phyloP scores from a whole-genome alignment of 306 rosid species.

The Aeschynomene evenia region DNA sequence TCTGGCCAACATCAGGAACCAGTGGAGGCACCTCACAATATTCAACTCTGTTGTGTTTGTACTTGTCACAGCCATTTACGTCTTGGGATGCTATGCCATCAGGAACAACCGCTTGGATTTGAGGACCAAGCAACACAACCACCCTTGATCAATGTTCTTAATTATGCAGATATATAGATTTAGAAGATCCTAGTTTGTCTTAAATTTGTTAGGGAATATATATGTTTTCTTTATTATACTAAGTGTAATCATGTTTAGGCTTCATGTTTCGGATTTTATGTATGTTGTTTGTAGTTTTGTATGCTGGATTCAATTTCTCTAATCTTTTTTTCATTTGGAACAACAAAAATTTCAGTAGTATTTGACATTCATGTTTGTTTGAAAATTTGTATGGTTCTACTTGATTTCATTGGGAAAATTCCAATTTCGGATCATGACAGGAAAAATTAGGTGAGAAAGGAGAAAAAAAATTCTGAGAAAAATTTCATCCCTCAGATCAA shows the following conservation, averaged over 20 bases:
- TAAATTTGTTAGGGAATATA: constrained; percentile 7
- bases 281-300: not conserved
- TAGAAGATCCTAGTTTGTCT: not conserved
- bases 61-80: constrained; percentile 51
- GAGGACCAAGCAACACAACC: not conserved
- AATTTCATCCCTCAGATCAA: too few species aligned
- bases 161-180: too few species aligned
- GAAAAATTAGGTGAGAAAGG: too few species aligned
- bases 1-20: constrained; percentile 57
- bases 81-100: constrained; percentile 74
- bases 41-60: constrained; percentile 39
- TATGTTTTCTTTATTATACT: not conserved
- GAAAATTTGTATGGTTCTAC: not conserved
- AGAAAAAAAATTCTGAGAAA: too few species aligned
- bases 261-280: not conserved
- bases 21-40: constrained; percentile 61
- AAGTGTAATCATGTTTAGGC: not conserved
- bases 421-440: not conserved
- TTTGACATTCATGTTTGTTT: not conserved
- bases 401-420: not conserved
- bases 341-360: not conserved
- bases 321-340: too few species aligned
- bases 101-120: constrained; percentile 42
- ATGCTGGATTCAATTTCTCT: not conserved
- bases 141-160: constrained; percentile 28